Base-by-base conservation (phyloP, 441 rosid species). In the Geranium incanum region DNA sequence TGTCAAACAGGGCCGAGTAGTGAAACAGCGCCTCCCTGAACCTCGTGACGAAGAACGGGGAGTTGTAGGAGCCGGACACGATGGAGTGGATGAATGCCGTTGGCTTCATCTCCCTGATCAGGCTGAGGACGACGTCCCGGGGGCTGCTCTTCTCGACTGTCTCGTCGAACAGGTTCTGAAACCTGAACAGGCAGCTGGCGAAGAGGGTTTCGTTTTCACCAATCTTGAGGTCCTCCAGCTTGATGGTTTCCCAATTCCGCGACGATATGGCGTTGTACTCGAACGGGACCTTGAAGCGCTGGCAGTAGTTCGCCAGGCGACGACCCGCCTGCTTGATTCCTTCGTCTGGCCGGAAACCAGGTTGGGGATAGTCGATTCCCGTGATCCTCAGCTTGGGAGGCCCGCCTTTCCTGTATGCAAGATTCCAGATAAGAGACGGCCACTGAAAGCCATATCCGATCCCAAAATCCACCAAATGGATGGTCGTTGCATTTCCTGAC, bases 391-490 rank as follows among this genome's bases (percentile, higher is more conserved):
- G 66, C 66, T 60, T 60, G 66, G 66, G 66, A 60, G 66, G 66
- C 11, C 66, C 36, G 21, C 36, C 66, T 6, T 12, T 18, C 4
- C 66, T 18, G 36, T 60, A 60, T 60, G 66, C 36, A 60, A 86
- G 79, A 60, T 55, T 38, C 64, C 90, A 91, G 67, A 92, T 88
- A 70, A 92, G 89, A 69, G 80, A 68, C 5, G 97, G 96, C 96
- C 96, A 92, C 3, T 90, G 95, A 74, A 88, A 92, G 64, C 97
- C 96, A 65, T 85, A 88, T 8, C 70, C 66, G 64, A 90, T 87
- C 68, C 96, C 96, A 8, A 92, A 92, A 79, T 92, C 95, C 8
- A 92, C 72, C 18, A 92, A 78, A 71, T 90, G 96, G 74, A 90
- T 87, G 50, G 81, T 82, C 1, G 76, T n/a, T 23, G 91, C 87